These are phyloP conservation scores for Inonotus obliquus DNA, from an alignment of 1,284 basidiomycete species.

Conservation along the genomic window DNA sequence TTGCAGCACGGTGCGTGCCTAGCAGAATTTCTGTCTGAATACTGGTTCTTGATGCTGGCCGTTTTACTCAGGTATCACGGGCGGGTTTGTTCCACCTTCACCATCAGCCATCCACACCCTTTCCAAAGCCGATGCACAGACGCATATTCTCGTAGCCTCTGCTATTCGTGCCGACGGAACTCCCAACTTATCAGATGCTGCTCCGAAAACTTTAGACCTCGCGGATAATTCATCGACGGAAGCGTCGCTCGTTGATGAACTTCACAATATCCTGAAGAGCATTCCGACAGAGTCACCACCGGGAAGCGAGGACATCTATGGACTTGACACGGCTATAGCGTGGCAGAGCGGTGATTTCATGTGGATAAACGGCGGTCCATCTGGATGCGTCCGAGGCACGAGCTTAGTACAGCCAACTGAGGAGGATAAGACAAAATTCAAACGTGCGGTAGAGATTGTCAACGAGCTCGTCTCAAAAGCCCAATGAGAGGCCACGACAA, in stretches of 20 bases:
- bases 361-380: slow-evolving; percentile 60
- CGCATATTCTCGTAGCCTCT: slow-evolving; percentile 41
- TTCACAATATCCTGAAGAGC: slow-evolving; percentile 51
- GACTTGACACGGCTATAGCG: slow-evolving; percentile 59
- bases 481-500: slow-evolving; percentile 10
- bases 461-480: slow-evolving; percentile 44
- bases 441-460: slow-evolving; percentile 63
- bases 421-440: slow-evolving; percentile 60
- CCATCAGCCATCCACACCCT: slow-evolving; percentile 52
- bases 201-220: slow-evolving; percentile 40
- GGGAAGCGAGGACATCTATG: slow-evolving; percentile 67
- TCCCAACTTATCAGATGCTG: slow-evolving; percentile 36
- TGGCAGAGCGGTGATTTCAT: slow-evolving; percentile 52
- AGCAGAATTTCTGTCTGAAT: neutral
- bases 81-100: slow-evolving; percentile 68
- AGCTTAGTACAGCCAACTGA: slow-evolving; percentile 48
- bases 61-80: slow-evolving; percentile 51
- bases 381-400: slow-evolving; percentile 49
- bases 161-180: slow-evolving; percentile 46
- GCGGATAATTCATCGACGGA: slow-evolving; percentile 24
- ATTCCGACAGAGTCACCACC: slow-evolving; percentile 55
- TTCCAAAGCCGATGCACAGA: slow-evolving; percentile 33
- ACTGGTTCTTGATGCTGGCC: neutral
- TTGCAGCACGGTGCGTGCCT: neutral
- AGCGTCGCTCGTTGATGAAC: slow-evolving; percentile 45